Conservation (phyloP, 192 early-diverging fungal genomes). For the Funneliformis mosseae region DNA sequence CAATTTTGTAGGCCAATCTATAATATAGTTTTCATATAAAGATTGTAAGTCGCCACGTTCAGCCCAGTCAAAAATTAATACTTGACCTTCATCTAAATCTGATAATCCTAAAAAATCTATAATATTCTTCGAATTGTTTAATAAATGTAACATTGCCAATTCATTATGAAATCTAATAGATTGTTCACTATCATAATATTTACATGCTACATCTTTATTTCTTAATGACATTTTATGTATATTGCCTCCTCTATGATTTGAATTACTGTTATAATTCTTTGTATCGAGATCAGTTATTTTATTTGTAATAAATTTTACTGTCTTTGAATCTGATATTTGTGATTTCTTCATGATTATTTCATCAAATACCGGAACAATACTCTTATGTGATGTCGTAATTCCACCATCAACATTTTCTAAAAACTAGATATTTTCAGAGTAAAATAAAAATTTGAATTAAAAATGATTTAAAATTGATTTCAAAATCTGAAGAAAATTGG, state of each 20-base stretch:
- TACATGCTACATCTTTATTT: background rate
- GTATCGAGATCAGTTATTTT: background rate
- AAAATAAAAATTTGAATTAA: background rate
- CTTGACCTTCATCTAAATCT: background rate
- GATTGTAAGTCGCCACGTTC: constrained; percentile 5
- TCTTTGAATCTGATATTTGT: background rate
- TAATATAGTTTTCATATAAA: constrained; percentile 8
- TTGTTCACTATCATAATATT: constrained; percentile 22
- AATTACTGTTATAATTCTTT: background rate
- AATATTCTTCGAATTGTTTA: constrained; percentile 16
- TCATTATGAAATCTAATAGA: background rate
- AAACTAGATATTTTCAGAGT: background rate
- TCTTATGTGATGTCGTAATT: background rate
- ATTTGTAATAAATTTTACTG: background rate
- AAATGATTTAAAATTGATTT: background rate
- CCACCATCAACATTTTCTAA: background rate
- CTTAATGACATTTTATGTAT: background rate
- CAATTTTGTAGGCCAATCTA: background rate
- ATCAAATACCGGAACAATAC: background rate
- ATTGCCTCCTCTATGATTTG: background rate
- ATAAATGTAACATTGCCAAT: constrained; percentile 5
- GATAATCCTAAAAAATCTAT: constrained; percentile 20
- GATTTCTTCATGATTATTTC: background rate
- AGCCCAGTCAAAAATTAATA: constrained; percentile 28
- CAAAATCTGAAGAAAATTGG: no score